These are phyloP conservation scores for Stagonosporopsis rhizophila DNA, from an alignment of 2,329 filamentous ascomycete species.

Conservation along the genomic window DNA sequence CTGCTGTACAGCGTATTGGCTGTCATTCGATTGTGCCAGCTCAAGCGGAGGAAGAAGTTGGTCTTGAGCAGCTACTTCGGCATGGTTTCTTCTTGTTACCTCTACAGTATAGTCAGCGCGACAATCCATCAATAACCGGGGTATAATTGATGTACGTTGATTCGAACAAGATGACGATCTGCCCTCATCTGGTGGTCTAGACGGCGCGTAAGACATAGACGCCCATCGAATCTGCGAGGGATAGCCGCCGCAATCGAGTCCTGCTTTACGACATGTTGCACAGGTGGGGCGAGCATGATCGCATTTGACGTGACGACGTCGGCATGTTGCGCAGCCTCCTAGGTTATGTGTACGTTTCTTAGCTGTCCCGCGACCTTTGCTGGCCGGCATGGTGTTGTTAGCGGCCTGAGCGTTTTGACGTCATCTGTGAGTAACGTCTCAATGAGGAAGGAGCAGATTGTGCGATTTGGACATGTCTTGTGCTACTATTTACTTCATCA, in stretches of 20 bases:
- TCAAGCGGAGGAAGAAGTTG: not conserved
- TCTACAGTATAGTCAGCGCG: not conserved
- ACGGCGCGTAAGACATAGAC: conserved; percentile 15
- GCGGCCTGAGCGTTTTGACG: conserved; percentile 2
- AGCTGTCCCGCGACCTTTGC: conserved; percentile 11
- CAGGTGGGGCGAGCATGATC: conserved; percentile 17
- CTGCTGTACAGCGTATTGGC: not conserved
- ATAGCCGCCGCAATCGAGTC: conserved; percentile 19
- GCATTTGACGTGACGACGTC: conserved; percentile 22
- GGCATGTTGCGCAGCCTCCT: conserved; percentile 21
- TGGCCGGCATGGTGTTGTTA: conserved; percentile 11
- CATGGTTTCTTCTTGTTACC: not conserved
- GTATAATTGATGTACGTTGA: not conserved
- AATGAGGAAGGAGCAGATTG: not conserved
- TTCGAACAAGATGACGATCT: not conserved
- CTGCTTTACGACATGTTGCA: conserved; percentile 12
- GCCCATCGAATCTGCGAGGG: conserved; percentile 23
- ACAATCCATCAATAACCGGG: not conserved
- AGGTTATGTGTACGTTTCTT: conserved; percentile 24
- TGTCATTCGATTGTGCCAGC: not conserved
- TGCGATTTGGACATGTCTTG: not conserved
- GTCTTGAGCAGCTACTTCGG: not conserved
- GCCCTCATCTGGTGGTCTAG: not conserved
- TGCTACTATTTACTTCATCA: not conserved
- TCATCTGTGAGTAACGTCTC: not conserved